Percentiles rank a stretch among this genome's conserved stretches.
Conservation (phyloP, 2,329 filamentous ascomycete species). For the Fusarium sp. region DNA sequence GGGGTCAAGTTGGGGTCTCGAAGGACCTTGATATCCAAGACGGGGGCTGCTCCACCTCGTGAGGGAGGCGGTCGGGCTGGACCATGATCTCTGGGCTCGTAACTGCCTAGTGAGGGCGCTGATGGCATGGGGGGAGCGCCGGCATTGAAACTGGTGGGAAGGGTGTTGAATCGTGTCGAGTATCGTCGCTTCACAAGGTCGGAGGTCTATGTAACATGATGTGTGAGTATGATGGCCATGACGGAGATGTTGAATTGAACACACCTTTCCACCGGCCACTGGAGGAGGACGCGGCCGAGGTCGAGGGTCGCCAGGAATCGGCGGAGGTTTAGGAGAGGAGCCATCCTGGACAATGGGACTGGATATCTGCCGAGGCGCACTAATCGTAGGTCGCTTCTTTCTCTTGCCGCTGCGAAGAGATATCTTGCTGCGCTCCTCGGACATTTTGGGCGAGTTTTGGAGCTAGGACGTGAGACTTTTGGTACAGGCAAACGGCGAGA, state of each 20-base stretch:
- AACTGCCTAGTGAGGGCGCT: constrained; percentile 73
- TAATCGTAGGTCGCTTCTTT: constrained; percentile 74
- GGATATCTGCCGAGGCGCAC: constrained; percentile 75
- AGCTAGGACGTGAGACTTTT: constrained; percentile 3
- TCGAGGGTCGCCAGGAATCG: constrained; percentile 50
- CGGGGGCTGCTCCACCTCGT: constrained; percentile 70
- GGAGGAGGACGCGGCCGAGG: constrained; percentile 65
- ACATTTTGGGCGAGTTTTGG: constrained; percentile 62
- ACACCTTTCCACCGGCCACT: constrained; percentile 70
- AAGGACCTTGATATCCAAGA: constrained; percentile 83
- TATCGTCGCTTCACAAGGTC: constrained; percentile 96
- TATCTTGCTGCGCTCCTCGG: constrained; percentile 74
- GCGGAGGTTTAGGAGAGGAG: constrained; percentile 51
- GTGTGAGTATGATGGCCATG: constrained; percentile 34
- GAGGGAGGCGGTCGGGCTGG: constrained; percentile 67
- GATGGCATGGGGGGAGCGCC: constrained; percentile 82
- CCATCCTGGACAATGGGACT: constrained; percentile 71
- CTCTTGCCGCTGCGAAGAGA: constrained; percentile 76
- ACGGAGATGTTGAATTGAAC: constrained; percentile 28
- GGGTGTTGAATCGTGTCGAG: constrained; percentile 90
- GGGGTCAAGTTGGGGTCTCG: constrained; percentile 84
- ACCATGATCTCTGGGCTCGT: constrained; percentile 63
- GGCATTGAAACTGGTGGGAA: constrained; percentile 78
- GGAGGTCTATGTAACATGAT: constrained; percentile 65
- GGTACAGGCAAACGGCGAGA: neutral